These are phyloP conservation scores for Senna siamea DNA, from an alignment of 306 rosid genomes.

Conservation along the genomic window DNA sequence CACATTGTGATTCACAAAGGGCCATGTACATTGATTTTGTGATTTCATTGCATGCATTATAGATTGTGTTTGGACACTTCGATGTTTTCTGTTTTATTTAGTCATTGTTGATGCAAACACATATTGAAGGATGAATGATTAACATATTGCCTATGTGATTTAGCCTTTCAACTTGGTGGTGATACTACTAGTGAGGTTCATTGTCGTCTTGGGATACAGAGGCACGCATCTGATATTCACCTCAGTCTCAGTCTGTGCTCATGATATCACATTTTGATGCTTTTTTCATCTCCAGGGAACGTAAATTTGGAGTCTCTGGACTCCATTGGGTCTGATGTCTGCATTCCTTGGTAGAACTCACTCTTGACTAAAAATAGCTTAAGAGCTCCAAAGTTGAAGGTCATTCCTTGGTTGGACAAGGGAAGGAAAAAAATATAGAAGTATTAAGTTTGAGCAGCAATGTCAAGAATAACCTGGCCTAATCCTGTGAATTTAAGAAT, in stretches of 20 bases:
- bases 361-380: neutral
- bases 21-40: no score
- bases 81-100: neutral
- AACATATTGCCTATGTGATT: constrained; percentile 10
- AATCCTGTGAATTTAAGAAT: constrained; percentile 46
- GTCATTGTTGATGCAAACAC: neutral
- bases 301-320: no score
- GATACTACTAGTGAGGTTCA: constrained; percentile 18
- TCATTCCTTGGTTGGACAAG: neutral
- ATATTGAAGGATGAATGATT: neutral
- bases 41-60: neutral
- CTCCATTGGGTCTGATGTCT: constrained; percentile 4
- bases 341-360: neutral
- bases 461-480: constrained; percentile 37
- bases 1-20: no score
- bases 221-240: neutral
- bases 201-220: neutral
- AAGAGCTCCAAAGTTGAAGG: constrained; percentile 21
- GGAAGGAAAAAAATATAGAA: neutral
- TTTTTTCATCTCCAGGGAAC: no score
- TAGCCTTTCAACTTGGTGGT: constrained; percentile 17
- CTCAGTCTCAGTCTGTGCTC: no score
- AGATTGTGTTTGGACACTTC: neutral
- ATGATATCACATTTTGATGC: no score
- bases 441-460: constrained; percentile 34